A percentile compares a stretch with the other conserved stretches of the same genome.
phyloP scores from a whole-genome alignment of 2,329 filamentous ascomycete genomes.

The Plenodomus tracheiphilus region DNA sequence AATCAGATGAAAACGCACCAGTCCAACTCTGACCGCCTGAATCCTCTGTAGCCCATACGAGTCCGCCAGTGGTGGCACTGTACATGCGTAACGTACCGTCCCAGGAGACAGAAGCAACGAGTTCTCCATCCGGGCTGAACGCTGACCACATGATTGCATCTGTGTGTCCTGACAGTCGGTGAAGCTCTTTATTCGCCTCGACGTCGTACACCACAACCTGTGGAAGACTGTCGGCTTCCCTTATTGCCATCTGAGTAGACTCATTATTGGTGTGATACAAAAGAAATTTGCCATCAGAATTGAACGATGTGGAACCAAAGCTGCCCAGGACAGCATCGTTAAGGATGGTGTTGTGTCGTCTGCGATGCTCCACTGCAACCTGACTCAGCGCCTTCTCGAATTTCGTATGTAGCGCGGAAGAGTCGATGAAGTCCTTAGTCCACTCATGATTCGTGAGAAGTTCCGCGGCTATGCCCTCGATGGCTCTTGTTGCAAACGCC shows the following conservation, averaged over 20 bases:
- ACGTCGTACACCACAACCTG: conserved; percentile 26
- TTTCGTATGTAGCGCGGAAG: conserved; percentile 22
- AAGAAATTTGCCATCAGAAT: conserved; percentile 20
- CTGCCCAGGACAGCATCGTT: conserved; percentile 13
- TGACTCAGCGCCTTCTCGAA: conserved; percentile 21
- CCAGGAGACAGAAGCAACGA: conserved; percentile 32
- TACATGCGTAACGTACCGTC: conserved; percentile 36
- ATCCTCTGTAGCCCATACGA: conserved; percentile 23
- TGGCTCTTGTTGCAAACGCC: conserved; percentile 26
- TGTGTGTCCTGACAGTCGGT: conserved; percentile 28
- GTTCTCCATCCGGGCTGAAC: conserved; percentile 25
- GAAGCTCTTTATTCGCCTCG: conserved; percentile 11
- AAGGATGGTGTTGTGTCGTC: conserved; percentile 25
- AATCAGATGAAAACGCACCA: conserved; percentile 31
- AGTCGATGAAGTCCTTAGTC: conserved; percentile 25
- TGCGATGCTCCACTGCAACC: conserved; percentile 24
- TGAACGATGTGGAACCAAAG: conserved; percentile 22
- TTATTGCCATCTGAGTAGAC: conserved; percentile 14
- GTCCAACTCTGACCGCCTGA: conserved; percentile 25
- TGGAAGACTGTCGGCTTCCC: conserved; percentile 10
- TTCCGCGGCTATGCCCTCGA: conserved; percentile 29
- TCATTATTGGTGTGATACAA: conserved; percentile 18
- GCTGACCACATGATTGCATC: conserved; percentile 32
- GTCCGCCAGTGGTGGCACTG: conserved; percentile 16
- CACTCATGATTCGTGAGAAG: conserved; percentile 32